Evolutionary conservation across 2,329 filamentous ascomycete genomes (phyloP).

Genomic region (Hypoxylon sp.): DNA sequence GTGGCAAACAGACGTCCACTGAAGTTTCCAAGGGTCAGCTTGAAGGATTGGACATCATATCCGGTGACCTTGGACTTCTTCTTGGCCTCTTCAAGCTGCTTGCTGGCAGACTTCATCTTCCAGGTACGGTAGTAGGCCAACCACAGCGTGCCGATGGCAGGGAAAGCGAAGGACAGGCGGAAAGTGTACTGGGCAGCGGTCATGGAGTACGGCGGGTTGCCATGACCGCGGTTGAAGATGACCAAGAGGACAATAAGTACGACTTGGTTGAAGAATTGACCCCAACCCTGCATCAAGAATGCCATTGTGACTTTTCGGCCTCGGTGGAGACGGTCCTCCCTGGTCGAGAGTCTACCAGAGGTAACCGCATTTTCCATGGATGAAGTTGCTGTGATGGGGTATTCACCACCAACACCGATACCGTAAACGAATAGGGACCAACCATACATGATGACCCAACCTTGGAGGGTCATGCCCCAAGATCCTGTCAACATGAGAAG

Average conservation of each 20-base stretch:
- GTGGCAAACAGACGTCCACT: slow-evolving; percentile 87
- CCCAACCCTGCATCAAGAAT: slow-evolving; percentile 99
- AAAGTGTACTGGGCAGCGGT: slow-evolving; percentile 88
- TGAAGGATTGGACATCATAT: slow-evolving; percentile 87
- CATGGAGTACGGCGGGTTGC: slow-evolving; percentile 78
- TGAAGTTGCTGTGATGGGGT: slow-evolving; percentile 95
- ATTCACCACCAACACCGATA: slow-evolving; percentile 81
- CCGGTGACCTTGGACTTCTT: slow-evolving; percentile 87
- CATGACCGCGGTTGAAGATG: slow-evolving; percentile 84
- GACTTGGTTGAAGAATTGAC: slow-evolving; percentile 93
- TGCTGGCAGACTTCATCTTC: slow-evolving; percentile 90
- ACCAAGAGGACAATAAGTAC: slow-evolving; percentile 85
- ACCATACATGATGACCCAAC: slow-evolving; percentile 97
- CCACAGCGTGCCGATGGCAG: slow-evolving; percentile 90
- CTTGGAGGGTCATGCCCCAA: slow-evolving; percentile 87
- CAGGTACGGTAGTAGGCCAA: slow-evolving; percentile 94
- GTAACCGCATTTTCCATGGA: slow-evolving; percentile 92
- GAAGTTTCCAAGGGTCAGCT: slow-evolving; percentile 81
- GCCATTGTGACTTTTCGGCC: slow-evolving; percentile 95
- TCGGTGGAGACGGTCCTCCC: slow-evolving; percentile 92
- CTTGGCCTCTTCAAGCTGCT: slow-evolving; percentile 83
- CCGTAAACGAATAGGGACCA: slow-evolving; percentile 95
- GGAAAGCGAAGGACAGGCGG: slow-evolving; percentile 90
- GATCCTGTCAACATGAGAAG: slow-evolving; percentile 89
- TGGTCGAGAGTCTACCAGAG: slow-evolving; percentile 86